A percentile compares a stretch with the other conserved stretches of the same genome.
These are phyloP conservation scores for Ogataea thermomethanolica DNA, from an alignment of 805 yeast species.

Conservation along the genomic window DNA sequence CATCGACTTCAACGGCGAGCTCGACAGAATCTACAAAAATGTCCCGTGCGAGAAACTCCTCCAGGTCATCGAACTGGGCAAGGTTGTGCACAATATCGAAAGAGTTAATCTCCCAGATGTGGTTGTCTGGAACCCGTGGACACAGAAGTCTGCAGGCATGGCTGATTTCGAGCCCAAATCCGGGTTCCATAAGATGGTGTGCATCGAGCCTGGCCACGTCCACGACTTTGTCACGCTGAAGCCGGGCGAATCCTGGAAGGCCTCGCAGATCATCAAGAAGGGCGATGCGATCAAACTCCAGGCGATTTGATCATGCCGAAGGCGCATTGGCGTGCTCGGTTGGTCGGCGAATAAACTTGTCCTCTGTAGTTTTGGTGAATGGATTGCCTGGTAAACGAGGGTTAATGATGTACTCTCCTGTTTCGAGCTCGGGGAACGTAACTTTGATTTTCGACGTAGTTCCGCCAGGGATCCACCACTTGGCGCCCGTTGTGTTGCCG, in stretches of 20 bases:
- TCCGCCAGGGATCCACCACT: constrained; percentile 91
- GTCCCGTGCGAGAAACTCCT: constrained; percentile 52
- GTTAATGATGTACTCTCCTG: constrained; percentile 52
- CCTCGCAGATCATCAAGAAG: constrained; percentile 54
- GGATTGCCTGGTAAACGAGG: constrained; percentile 74
- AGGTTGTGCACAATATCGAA: constrained; percentile 63
- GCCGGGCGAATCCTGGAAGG: constrained; percentile 78
- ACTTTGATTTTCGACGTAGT: constrained; percentile 57
- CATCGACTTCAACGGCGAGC: constrained; percentile 67
- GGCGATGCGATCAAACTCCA: constrained; percentile 63
- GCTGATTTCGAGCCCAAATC: constrained; percentile 82
- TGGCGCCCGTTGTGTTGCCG: constrained; percentile 52
- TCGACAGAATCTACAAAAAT: constrained; percentile 77
- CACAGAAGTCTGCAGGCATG: constrained; percentile 75
- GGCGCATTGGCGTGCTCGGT: background rate
- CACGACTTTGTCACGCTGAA: constrained; percentile 56
- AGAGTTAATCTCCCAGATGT: constrained; percentile 57
- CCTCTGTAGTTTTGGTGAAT: constrained; percentile 49
- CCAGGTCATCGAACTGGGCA: constrained; percentile 69
- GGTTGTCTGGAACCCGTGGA: constrained; percentile 99
- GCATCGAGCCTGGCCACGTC: constrained; percentile 93
- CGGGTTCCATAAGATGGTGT: constrained; percentile 85
- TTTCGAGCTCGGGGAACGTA: constrained; percentile 42
- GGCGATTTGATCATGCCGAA: constrained; percentile 33
- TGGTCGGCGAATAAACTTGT: constrained; percentile 44